Percentiles rank a stretch among this genome's conserved stretches.
phyloP scores from a whole-genome alignment of 2,329 filamentous ascomycete genomes.

The Cladophialophora immunda region DNA sequence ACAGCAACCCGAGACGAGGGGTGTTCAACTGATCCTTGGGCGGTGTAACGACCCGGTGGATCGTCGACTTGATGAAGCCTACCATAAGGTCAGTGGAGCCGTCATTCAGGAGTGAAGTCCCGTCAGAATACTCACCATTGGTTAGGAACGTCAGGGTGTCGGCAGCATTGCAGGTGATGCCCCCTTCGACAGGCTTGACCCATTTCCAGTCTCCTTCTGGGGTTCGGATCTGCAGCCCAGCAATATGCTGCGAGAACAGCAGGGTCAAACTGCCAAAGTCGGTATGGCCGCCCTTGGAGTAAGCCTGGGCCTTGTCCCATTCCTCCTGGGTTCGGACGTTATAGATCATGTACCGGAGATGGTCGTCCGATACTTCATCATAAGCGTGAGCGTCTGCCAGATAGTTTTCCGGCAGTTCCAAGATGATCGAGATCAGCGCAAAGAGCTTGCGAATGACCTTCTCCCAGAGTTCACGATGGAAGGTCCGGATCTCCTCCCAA shows the following conservation, averaged over 20 bases:
- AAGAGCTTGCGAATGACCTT: slow-evolving; percentile 42
- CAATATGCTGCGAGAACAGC: slow-evolving; percentile 62
- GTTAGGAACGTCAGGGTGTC: slow-evolving; percentile 57
- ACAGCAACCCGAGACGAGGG: slow-evolving; percentile 62
- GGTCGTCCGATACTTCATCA: slow-evolving; percentile 64
- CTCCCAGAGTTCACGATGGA: slow-evolving; percentile 44
- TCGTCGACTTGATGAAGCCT: slow-evolving; percentile 48
- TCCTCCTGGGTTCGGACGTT: slow-evolving; percentile 58
- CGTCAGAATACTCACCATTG: slow-evolving; percentile 41
- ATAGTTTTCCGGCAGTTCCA: slow-evolving; percentile 67
- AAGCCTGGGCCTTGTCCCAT: slow-evolving; percentile 54
- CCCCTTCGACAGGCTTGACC: slow-evolving; percentile 62
- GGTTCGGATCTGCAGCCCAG: slow-evolving; percentile 63
- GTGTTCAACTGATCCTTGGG: slow-evolving; percentile 56
- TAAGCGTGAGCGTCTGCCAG: slow-evolving; percentile 66
- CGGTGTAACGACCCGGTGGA: slow-evolving; percentile 61
- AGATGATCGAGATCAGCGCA: slow-evolving; percentile 34
- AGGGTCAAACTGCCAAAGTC: slow-evolving; percentile 66
- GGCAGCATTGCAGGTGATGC: slow-evolving; percentile 60
- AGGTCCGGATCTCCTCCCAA: slow-evolving; percentile 42
- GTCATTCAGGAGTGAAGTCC: not conserved
- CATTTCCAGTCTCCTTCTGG: slow-evolving; percentile 61
- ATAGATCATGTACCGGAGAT: slow-evolving; percentile 69
- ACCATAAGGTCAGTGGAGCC: not conserved
- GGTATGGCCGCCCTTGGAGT: slow-evolving; percentile 61